These are phyloP conservation scores for Vicia faba DNA, from an alignment of 306 rosid genomes.

Conservation along the genomic window DNA sequence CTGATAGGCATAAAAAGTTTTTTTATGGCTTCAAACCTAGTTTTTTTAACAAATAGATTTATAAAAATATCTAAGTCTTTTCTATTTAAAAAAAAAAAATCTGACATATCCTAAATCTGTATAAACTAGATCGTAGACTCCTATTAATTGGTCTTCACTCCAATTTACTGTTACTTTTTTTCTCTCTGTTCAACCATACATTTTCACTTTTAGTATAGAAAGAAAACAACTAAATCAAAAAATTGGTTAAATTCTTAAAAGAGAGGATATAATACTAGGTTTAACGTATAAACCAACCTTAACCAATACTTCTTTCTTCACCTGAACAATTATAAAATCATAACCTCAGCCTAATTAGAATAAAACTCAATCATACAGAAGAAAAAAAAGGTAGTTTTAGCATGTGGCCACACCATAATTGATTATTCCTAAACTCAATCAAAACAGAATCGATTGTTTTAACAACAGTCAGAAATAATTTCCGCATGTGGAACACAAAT, in stretches of 20 bases:
- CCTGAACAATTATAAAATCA: constrained; percentile 54
- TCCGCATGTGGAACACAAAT: too few relatives aligned
- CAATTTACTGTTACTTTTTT: too few relatives aligned
- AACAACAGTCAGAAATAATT: too few relatives aligned
- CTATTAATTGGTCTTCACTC: too few relatives aligned
- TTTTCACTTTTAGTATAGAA: background rate
- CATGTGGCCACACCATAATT: background rate
- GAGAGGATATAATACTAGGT: constrained; percentile 56
- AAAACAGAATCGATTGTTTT: too few relatives aligned
- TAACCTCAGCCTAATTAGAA: constrained; percentile 22
- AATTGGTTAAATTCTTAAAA: background rate
- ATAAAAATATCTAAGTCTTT: too few relatives aligned
- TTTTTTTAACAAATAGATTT: too few relatives aligned
- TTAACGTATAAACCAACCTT: constrained; percentile 56
- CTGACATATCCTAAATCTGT: too few relatives aligned
- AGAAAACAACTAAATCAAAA: constrained; percentile 6
- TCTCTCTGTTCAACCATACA: constrained; percentile 46
- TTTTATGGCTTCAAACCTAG: too few relatives aligned
- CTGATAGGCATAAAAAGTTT: too few relatives aligned
- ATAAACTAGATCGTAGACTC: too few relatives aligned
- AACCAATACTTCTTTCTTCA: constrained; percentile 73
- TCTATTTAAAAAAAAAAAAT: too few relatives aligned
- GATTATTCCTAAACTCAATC: background rate
- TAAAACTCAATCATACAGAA: constrained; percentile 1
- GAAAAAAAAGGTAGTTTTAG: background rate